Percentiles rank a stretch among this genome's conserved stretches.
Conservation (phyloP, 176 grass and related monocot genomes). For the Otatea glauca region DNA sequence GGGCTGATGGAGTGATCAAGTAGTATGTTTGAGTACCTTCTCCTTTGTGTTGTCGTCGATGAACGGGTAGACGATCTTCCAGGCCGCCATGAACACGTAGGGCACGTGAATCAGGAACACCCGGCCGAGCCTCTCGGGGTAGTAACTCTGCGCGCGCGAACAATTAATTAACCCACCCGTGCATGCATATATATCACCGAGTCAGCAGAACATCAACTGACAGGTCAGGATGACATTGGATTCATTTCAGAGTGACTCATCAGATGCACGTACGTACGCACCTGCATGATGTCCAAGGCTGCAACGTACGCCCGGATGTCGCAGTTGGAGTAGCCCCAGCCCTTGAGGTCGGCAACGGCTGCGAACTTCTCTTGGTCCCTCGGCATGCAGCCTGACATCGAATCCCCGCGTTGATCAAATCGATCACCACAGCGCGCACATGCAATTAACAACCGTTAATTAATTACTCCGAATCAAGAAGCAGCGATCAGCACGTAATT, state of each 20-base stretch:
- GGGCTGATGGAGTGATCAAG: background rate
- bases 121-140: constrained; percentile 69
- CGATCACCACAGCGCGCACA: background rate
- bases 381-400: constrained; percentile 48
- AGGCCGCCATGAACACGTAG: constrained; percentile 76
- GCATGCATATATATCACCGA: background rate
- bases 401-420: background rate
- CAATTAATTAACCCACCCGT: too few relatives aligned
- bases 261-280: background rate
- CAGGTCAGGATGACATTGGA: background rate
- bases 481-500: too few relatives aligned
- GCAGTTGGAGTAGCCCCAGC: constrained; percentile 73
- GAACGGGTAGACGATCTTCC: constrained; percentile 88
- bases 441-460: too few relatives aligned
- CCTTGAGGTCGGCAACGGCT: constrained; percentile 61
- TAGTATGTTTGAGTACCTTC: constrained; percentile 29
- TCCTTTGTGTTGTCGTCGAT: constrained; percentile 87
- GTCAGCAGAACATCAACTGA: background rate
- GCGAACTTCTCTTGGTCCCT: constrained; percentile 69
- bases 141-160: constrained; percentile 56
- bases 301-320: constrained; percentile 71
- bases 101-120: constrained; percentile 72
- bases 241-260: too few relatives aligned
- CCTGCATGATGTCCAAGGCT: constrained; percentile 69
- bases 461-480: background rate